A percentile compares a stretch with the other conserved stretches of the same genome.
Conservation (phyloP, 169 alveolate genomes). For the Plasmodium billcollinsi region DNA sequence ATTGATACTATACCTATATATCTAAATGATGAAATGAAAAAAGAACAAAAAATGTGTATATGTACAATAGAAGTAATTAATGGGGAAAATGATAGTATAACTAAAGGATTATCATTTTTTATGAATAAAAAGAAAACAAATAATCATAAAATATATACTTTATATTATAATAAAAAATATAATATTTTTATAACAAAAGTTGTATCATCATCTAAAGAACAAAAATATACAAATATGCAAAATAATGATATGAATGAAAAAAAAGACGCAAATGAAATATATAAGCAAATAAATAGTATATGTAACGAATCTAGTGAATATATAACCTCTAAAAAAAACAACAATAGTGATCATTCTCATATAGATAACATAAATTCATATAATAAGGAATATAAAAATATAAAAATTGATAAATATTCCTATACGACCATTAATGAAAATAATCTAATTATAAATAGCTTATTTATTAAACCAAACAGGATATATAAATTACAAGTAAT, state of each 20-base stretch:
- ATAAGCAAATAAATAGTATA: too few relatives aligned
- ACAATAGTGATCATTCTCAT: neutral
- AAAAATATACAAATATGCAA: too few relatives aligned
- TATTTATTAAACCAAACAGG: constrained; percentile 40
- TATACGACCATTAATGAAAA: constrained; percentile 36
- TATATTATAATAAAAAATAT: constrained; percentile 12
- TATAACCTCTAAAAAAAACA: neutral
- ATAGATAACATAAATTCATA: neutral
- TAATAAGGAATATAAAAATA: constrained; percentile 1
- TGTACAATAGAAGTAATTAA: constrained; percentile 14
- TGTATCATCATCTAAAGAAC: neutral
- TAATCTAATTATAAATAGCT: constrained; percentile 15
- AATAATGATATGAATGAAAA: too few relatives aligned
- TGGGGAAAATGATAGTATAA: neutral
- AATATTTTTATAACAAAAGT: neutral
- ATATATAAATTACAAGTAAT: constrained; percentile 38
- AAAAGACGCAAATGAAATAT: too few relatives aligned
- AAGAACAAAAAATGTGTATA: constrained; percentile 12
- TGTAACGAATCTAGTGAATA: neutral
- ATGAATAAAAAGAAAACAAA: constrained; percentile 8
- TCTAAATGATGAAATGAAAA: neutral
- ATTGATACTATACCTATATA: constrained; percentile 20
- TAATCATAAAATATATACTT: neutral
- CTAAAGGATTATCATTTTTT: constrained; percentile 25
- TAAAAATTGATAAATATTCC: constrained; percentile 38